A percentile compares a stretch with the other conserved stretches of the same genome.
These are phyloP conservation scores for Balakata baccata DNA, from an alignment of 345 rosid genomes.

Conservation along the genomic window DNA sequence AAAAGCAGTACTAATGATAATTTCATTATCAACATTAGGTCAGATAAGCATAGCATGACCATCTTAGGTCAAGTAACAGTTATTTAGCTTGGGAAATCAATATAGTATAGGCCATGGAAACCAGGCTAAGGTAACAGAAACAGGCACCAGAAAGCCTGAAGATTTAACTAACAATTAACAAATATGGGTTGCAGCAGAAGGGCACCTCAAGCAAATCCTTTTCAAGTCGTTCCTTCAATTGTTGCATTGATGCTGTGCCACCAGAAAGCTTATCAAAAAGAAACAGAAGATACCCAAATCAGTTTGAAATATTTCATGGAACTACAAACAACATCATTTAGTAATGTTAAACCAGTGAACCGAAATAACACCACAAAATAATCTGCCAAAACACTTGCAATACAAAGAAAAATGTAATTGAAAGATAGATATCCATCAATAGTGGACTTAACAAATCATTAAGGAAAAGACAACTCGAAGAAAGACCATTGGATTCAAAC, in stretches of 20 bases:
- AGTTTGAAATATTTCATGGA: not conserved
- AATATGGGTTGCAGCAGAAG: not conserved
- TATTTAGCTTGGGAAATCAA: not conserved
- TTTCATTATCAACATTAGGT: not conserved
- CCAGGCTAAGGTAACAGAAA: not conserved
- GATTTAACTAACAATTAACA: not conserved
- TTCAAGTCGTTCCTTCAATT: slow-evolving; percentile 95
- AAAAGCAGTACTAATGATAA: not conserved
- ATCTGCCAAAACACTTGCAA: not conserved
- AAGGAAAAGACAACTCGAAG: not conserved
- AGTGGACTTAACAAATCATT: not conserved
- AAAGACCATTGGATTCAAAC: not conserved
- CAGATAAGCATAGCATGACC: not conserved
- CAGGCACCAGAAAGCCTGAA: not conserved
- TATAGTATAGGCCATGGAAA: not conserved
- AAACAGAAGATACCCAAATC: slow-evolving; percentile 10
- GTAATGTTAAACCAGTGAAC: not conserved
- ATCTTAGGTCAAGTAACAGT: not conserved
- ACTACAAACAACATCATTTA: not conserved
- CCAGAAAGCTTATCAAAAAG: slow-evolving; percentile 74
- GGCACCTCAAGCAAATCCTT: slow-evolving; percentile 91
- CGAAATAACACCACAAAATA: not conserved
- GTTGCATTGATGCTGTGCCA: slow-evolving; percentile 99
- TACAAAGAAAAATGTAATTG: not conserved
- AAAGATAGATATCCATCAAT: not conserved